Evolutionary conservation across 2,329 filamentous ascomycete genomes (phyloP), one percentile per base, ranked within the genome.

Genomic region (Plectosphaerella sp.): DNA sequence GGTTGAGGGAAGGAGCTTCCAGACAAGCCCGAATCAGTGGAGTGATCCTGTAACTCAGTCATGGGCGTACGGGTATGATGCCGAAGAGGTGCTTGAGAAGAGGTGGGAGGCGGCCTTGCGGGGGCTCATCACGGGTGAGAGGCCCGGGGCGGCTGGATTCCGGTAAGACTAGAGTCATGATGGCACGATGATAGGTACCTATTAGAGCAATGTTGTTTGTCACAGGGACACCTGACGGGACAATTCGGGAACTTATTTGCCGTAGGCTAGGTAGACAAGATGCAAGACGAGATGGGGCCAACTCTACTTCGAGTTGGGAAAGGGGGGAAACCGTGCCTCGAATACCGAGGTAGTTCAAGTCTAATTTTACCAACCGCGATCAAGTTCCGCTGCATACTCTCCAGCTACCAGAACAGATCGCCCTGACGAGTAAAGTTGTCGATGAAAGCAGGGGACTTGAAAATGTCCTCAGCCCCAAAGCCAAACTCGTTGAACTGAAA

Each of bases 51-150:
- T 68, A 0, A 76, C 73, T 1, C 71, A 75, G 55, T 55, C 59
- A 16, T 78, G 75, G 75, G 71, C 70, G 7, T 79, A 77, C 60
- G 73, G 72, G 0, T 77, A 78, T 59, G 73, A 78, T 61, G 69
- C 72, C 0, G 72, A 75, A 54, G 52, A 54, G 24, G 67, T 61
- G 12, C 65, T 75, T 54, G 61, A 65, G 45, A 54, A 59, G 43
- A 62, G 57, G 3, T 72, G 64, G 62, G 42, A 52, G 4, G 18
- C 14, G 12, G 39, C 46, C 4, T 11, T 45, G 4, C 18, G n/a
- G 22, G 43, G 14, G 9, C 15, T 45, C 9, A 45, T 45, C 15
- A 24, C 15, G 8, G 15, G 43, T 9, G 11, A 25, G 6, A 20
- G 18, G 43, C 11, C 5, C 11, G 16, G 11, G 20, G 39, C 10